Conservation (phyloP, 768 basidiomycete species). For the Lactarius vividus region DNA sequence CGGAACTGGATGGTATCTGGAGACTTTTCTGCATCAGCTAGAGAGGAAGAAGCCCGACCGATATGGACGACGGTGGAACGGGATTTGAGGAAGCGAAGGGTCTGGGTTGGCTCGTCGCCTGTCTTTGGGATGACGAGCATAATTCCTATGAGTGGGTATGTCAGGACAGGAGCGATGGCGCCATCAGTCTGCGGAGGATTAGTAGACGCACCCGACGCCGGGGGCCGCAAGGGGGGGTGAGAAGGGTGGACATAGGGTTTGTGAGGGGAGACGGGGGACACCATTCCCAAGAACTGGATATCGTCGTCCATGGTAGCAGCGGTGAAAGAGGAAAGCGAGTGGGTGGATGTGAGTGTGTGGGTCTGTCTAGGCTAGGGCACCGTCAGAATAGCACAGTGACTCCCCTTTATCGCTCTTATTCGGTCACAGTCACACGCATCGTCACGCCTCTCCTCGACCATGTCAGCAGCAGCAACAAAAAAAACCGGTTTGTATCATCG, state of each 20-base stretch:
- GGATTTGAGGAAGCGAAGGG: conserved; percentile 52
- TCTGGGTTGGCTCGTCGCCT: conserved; percentile 44
- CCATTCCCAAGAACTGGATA: conserved; percentile 24
- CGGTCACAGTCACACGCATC: background rate
- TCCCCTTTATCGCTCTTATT: conserved; percentile 24
- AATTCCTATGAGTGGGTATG: conserved; percentile 46
- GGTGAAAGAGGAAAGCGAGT: background rate
- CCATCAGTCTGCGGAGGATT: background rate
- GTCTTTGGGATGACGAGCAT: conserved; percentile 56
- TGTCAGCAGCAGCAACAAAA: conserved; percentile 35
- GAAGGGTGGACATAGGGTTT: conserved; percentile 8
- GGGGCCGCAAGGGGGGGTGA: conserved; percentile 15
- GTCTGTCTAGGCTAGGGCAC: background rate
- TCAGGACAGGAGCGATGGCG: background rate
- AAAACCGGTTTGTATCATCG: conserved; percentile 81
- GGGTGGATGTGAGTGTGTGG: background rate
- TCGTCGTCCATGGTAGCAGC: conserved; percentile 22
- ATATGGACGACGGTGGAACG: conserved; percentile 54
- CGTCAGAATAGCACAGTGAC: background rate
- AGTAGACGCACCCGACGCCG: conserved; percentile 21
- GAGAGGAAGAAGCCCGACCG: conserved; percentile 61
- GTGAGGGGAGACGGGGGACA: background rate
- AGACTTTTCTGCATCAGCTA: conserved; percentile 41
- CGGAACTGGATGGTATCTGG: conserved; percentile 58
- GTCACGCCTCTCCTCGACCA: background rate